Evolutionary conservation across 805 yeast genomes (phyloP).

Genomic region (Cephaloascus fragrans): DNA sequence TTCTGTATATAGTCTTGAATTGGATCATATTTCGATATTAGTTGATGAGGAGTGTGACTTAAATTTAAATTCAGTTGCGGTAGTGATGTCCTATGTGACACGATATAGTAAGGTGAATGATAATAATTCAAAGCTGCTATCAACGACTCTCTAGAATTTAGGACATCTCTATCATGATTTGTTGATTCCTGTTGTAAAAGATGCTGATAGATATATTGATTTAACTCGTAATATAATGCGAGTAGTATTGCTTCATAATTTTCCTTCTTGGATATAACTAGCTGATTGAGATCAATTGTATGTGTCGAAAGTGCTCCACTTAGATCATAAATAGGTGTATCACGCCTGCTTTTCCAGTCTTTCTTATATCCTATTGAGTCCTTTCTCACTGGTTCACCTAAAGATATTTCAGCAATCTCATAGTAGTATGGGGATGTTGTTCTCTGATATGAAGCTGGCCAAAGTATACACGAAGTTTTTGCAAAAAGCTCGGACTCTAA

Average conservation of each 20-base stretch:
- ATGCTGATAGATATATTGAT: background rate
- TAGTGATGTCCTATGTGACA: too few relatives aligned
- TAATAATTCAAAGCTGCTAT: background rate
- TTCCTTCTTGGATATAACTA: background rate
- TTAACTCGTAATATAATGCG: background rate
- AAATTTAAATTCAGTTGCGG: too few relatives aligned
- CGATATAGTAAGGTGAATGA: background rate
- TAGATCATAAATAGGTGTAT: background rate
- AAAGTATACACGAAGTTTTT: background rate
- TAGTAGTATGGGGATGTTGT: background rate
- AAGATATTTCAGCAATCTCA: background rate
- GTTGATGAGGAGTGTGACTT: too few relatives aligned
- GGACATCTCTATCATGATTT: too few relatives aligned
- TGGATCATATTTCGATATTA: background rate
- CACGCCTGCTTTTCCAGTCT: background rate
- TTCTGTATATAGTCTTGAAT: background rate
- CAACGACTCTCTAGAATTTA: background rate
- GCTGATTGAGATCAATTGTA: background rate
- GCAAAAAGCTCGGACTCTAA: background rate
- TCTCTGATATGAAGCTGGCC: background rate
- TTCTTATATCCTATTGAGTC: background rate
- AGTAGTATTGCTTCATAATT: background rate
- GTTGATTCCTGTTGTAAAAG: background rate
- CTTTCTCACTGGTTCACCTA: background rate
- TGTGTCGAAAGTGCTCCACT: background rate